Percentiles rank a stretch among this genome's conserved stretches.
phyloP scores from a whole-genome alignment of 2,329 filamentous ascomycete genomes.

The Madurella fahalii region DNA sequence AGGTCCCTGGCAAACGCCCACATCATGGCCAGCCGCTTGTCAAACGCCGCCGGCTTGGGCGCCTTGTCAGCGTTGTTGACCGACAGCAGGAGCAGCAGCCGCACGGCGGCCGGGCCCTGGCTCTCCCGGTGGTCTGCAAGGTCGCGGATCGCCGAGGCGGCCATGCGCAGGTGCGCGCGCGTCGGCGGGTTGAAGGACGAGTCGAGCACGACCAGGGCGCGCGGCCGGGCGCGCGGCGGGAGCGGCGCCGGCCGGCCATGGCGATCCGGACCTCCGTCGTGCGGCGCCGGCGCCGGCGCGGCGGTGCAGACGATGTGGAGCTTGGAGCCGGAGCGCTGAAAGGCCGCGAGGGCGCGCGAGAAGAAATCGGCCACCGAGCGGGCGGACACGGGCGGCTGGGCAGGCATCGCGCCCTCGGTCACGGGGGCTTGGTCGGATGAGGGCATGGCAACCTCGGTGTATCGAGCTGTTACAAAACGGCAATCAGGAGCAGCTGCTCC shows the following conservation, averaged over 20 bases:
- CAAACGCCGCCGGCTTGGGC: constrained; percentile 63
- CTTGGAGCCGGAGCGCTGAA: constrained; percentile 39
- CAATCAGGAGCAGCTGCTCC: too few relatives aligned
- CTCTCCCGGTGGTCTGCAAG: constrained; percentile 14
- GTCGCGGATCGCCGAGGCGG: constrained; percentile 42
- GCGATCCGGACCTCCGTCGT: constrained; percentile 9
- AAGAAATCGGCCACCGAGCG: constrained; percentile 39
- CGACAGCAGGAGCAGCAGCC: constrained; percentile 57
- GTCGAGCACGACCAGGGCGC: constrained; percentile 55
- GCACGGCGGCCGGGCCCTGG: constrained; percentile 19
- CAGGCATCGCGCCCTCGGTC: constrained; percentile 9
- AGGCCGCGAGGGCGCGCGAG: constrained; percentile 41
- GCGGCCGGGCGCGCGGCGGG: constrained; percentile 21
- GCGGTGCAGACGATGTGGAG: constrained; percentile 46
- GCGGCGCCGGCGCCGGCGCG: constrained; percentile 21
- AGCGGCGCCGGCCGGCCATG: constrained; percentile 11
- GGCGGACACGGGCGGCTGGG: constrained; percentile 10
- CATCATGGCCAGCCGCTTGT: constrained; percentile 68
- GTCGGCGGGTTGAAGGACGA: constrained; percentile 68
- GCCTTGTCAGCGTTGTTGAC: constrained; percentile 65
- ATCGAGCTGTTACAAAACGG: too few relatives aligned
- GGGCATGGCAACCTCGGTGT: not conserved
- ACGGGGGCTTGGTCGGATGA: not conserved
- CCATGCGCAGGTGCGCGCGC: constrained; percentile 56
- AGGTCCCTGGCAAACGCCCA: constrained; percentile 59